These are phyloP conservation scores for Ceratocystis cubensis DNA, from an alignment of 2,329 filamentous ascomycete species.

Conservation along the genomic window DNA sequence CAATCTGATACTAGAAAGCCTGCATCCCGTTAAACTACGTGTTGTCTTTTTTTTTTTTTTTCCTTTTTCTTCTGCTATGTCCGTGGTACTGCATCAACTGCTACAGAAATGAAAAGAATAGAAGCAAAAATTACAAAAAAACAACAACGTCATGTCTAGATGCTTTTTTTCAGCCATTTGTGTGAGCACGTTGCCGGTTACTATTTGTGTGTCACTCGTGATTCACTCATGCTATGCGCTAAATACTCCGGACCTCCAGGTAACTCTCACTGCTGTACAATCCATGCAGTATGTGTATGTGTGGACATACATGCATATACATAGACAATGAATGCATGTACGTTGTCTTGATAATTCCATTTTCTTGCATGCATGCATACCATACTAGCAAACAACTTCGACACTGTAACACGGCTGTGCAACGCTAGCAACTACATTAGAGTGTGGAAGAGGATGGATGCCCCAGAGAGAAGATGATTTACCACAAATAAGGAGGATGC, in stretches of 20 bases:
- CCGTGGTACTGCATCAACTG: background rate
- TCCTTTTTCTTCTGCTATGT: background rate
- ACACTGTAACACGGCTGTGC: constrained; percentile 3
- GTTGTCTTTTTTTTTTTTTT: background rate
- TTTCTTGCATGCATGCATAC: background rate
- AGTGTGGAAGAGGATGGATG: background rate
- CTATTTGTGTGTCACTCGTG: no score
- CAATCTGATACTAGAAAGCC: background rate
- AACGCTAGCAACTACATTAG: background rate
- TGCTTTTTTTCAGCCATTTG: no score
- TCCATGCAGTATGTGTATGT: no score
- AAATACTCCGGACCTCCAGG: no score
- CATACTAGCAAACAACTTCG: background rate
- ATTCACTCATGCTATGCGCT: no score
- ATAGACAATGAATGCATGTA: no score
- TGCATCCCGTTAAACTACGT: background rate
- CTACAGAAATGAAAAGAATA: background rate
- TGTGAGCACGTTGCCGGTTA: no score
- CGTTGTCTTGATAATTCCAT: no score
- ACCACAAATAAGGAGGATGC: background rate
- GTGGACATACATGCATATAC: no score
- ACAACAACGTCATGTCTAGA: background rate
- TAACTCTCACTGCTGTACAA: no score
- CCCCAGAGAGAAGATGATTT: background rate
- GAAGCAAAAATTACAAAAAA: background rate